Conservation (phyloP, 2,329 filamentous ascomycete genomes). For the Ilyonectria robusta region DNA sequence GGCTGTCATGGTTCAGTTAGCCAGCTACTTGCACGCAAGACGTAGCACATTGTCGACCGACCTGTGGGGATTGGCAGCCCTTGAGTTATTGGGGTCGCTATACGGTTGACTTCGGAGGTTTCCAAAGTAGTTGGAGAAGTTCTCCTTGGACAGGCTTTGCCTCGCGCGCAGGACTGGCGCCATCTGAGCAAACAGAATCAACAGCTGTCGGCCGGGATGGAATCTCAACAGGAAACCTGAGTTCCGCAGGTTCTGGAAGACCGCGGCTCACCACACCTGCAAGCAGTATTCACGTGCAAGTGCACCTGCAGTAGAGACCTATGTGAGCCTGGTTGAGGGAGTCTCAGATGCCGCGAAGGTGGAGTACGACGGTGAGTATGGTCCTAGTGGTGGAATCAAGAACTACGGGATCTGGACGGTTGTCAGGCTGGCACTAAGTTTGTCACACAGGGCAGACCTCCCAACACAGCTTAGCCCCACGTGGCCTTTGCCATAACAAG, state of each 20-base stretch:
- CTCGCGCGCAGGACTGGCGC: conserved; percentile 61
- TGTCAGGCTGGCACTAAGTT: not conserved
- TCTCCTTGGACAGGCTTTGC: conserved; percentile 76
- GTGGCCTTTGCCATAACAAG: conserved; percentile 18
- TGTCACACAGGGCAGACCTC: conserved; percentile 32
- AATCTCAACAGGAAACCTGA: not conserved
- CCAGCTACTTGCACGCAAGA: conserved; percentile 3
- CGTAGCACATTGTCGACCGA: conserved; percentile 55
- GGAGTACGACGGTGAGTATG: conserved; percentile 22
- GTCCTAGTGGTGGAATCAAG: conserved; percentile 28
- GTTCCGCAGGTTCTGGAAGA: not conserved
- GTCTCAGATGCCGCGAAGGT: not conserved
- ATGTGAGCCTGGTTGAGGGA: conserved; percentile 20
- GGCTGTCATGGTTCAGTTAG: conserved; percentile 59
- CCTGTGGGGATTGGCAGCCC: conserved; percentile 70
- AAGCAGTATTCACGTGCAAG: not conserved
- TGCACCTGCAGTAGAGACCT: conserved; percentile 6
- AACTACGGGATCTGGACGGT: conserved; percentile 20
- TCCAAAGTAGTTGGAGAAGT: conserved; percentile 77
- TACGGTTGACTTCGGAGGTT: conserved; percentile 80
- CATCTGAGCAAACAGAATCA: conserved; percentile 48
- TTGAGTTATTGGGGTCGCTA: conserved; percentile 70
- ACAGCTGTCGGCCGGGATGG: not conserved
- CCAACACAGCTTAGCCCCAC: conserved; percentile 29
- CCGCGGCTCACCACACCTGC: not conserved